Percentiles rank a stretch among this genome's conserved stretches.
These are phyloP conservation scores for Clitopilus passeckerianus DNA, from an alignment of 768 basidiomycete genomes.

Conservation along the genomic window DNA sequence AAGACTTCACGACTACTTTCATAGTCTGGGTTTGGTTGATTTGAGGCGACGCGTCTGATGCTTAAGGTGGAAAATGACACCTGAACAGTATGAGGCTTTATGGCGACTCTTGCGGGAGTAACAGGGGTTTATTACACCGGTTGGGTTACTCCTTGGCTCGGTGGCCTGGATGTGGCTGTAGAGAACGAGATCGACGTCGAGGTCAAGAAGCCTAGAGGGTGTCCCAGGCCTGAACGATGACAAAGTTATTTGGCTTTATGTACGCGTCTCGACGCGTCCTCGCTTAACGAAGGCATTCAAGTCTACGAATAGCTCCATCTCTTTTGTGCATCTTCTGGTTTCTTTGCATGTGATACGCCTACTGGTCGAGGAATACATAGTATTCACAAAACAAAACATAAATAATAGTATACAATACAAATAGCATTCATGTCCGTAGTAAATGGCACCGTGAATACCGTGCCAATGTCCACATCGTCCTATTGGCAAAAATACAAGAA, in stretches of 20 bases:
- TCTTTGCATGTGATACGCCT: too few relatives aligned
- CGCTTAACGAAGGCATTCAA: neutral
- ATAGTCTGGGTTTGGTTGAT: conserved; percentile 27
- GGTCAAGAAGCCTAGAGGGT: neutral
- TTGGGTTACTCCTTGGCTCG: neutral
- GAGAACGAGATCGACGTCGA: neutral
- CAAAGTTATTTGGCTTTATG: neutral
- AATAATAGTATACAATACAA: too few relatives aligned
- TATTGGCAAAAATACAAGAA: too few relatives aligned
- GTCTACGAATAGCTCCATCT: too few relatives aligned
- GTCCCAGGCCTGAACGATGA: neutral
- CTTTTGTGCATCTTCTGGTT: too few relatives aligned
- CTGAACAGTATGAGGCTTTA: neutral
- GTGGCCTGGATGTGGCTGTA: neutral
- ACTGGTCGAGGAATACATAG: too few relatives aligned
- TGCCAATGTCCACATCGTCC: too few relatives aligned
- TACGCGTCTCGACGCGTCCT: neutral
- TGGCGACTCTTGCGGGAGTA: neutral
- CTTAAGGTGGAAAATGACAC: neutral
- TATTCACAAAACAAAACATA: too few relatives aligned
- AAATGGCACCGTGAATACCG: too few relatives aligned
- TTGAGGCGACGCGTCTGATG: neutral
- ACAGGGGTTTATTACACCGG: neutral
- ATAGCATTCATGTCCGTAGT: too few relatives aligned
- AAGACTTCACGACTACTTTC: conserved; percentile 81